phyloP scores from a whole-genome alignment of 306 rosid species.

The Casuarina equisetifolia region DNA sequence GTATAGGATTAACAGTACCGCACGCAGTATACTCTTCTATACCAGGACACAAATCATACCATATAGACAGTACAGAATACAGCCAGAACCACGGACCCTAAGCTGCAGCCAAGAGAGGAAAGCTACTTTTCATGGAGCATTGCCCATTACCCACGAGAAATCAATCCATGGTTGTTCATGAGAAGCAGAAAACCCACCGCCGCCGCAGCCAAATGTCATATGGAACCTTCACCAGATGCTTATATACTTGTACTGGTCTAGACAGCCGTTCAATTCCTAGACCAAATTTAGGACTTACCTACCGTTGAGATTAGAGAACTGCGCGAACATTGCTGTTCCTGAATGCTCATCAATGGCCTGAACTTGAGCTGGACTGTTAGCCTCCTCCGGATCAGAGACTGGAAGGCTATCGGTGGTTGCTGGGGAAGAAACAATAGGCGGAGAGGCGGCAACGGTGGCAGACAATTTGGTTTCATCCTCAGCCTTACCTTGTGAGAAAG shows the following conservation, averaged over 20 bases:
- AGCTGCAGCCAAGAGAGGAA: background rate
- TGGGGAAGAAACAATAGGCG: background rate
- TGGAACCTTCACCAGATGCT: slow-evolving; percentile 10
- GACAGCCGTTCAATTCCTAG: background rate
- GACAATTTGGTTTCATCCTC: slow-evolving; percentile 42
- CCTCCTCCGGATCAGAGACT: slow-evolving; percentile 18
- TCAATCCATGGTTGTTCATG: slow-evolving; percentile 13
- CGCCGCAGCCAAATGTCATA: background rate
- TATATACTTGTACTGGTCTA: slow-evolving; percentile 17
- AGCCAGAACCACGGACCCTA: slow-evolving; percentile 13
- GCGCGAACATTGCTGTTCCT: slow-evolving; percentile 65
- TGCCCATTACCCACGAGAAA: slow-evolving; percentile 4
- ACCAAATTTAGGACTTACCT: slow-evolving; percentile 36
- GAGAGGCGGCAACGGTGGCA: slow-evolving; percentile 20
- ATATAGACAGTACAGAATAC: slow-evolving; percentile 15
- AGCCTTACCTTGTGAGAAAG: slow-evolving; percentile 47
- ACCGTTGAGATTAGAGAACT: slow-evolving; percentile 67
- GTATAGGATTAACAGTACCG: slow-evolving; percentile 38
- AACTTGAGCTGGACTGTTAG: slow-evolving; percentile 26
- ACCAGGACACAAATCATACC: slow-evolving; percentile 25
- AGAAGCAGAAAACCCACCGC: slow-evolving; percentile 5
- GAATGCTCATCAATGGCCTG: slow-evolving; percentile 59
- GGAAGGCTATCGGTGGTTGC: slow-evolving; percentile 16
- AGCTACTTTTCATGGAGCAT: background rate
- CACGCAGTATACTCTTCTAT: slow-evolving; percentile 24